These are phyloP conservation scores for Podospora australis DNA, from an alignment of 495 filamentous ascomycete genomes.

Conservation along the genomic window DNA sequence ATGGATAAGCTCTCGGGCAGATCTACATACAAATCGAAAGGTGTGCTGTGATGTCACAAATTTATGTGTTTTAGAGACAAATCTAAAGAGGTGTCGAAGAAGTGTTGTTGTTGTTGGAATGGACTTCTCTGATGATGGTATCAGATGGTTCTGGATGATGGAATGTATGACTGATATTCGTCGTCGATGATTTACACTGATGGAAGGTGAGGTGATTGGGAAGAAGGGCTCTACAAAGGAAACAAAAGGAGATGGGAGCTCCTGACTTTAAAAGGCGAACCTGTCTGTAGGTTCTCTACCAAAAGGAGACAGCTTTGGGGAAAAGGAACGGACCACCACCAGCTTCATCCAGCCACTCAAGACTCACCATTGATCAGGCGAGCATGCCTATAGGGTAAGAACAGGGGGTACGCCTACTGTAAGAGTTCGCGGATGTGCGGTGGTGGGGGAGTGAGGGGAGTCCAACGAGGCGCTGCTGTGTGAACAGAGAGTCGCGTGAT, in stretches of 20 bases:
- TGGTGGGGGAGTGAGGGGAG: constrained; percentile 6
- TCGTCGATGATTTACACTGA: too few relatives aligned
- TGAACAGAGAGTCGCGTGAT: constrained; percentile 30
- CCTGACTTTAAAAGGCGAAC: constrained; percentile 18
- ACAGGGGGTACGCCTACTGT: constrained; percentile 19
- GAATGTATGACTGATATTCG: not conserved
- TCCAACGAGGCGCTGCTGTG: constrained; percentile 17
- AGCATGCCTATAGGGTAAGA: constrained; percentile 26
- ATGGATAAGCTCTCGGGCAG: too few relatives aligned
- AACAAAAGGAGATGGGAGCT: constrained; percentile 18
- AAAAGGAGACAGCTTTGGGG: not conserved
- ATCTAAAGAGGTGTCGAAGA: not conserved
- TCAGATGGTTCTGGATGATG: constrained; percentile 1
- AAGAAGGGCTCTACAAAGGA: too few relatives aligned
- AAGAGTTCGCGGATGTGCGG: constrained; percentile 6
- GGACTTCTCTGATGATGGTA: not conserved
- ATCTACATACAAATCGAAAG: too few relatives aligned
- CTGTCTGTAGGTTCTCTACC: too few relatives aligned
- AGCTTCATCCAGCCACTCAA: constrained; percentile 15
- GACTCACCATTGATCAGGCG: constrained; percentile 23
- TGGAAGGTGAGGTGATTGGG: constrained; percentile 1
- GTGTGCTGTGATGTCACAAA: constrained; percentile 6
- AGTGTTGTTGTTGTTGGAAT: not conserved
- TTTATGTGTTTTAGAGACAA: not conserved
- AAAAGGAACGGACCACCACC: not conserved